Percentiles rank a stretch among this genome's conserved stretches.
Conservation (phyloP, 176 grass and related monocot genomes). For the Aegilops tauschii region DNA sequence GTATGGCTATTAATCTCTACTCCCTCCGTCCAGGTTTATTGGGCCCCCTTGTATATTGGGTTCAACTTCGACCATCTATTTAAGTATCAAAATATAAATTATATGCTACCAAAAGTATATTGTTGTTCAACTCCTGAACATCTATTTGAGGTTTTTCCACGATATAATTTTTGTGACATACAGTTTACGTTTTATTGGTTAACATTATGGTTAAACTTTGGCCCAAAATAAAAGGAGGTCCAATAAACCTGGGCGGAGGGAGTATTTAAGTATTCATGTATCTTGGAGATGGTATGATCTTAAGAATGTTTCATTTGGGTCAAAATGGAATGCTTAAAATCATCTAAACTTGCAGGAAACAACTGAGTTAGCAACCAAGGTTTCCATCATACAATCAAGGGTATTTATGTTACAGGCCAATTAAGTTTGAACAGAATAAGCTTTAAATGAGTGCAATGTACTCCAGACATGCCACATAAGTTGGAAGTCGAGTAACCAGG, state of each 20-base stretch:
- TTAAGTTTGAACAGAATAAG: neutral
- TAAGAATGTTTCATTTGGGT: neutral
- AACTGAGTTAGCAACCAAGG: neutral
- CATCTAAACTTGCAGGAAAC: neutral
- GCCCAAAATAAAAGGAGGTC: too few relatives aligned
- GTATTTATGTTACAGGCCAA: neutral
- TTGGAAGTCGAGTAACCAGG: neutral
- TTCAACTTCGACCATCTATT: too few relatives aligned
- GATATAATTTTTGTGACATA: too few relatives aligned
- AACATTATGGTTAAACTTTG: too few relatives aligned
- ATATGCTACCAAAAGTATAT: too few relatives aligned
- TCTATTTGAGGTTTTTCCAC: too few relatives aligned
- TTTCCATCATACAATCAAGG: neutral
- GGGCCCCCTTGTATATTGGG: too few relatives aligned
- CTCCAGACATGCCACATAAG: neutral
- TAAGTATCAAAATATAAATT: too few relatives aligned
- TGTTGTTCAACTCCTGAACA: too few relatives aligned
- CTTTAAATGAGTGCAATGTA: constrained; percentile 3
- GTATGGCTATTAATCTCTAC: neutral
- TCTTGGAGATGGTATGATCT: neutral
- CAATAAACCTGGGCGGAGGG: too few relatives aligned
- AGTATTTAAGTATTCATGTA: neutral
- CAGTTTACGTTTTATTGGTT: too few relatives aligned
- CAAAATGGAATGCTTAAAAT: neutral
- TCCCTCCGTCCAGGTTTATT: too few relatives aligned